Conservation (phyloP, 352 stramenopile genomes). For the Stramenopiles sp. region DNA sequence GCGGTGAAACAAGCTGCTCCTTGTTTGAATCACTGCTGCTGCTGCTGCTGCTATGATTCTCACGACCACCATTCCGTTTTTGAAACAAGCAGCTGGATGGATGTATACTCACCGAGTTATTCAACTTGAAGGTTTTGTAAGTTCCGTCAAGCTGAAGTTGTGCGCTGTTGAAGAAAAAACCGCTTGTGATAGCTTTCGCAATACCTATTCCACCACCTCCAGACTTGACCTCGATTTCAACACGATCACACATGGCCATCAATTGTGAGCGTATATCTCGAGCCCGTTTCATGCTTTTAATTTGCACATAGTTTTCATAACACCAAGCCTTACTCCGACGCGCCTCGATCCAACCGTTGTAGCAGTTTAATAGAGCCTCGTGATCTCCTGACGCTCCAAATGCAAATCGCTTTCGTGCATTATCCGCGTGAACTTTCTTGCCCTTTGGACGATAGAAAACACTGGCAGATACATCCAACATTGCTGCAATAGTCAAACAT, state of each 20-base stretch:
- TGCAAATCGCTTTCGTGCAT: constrained; percentile 91
- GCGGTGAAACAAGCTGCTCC: no score
- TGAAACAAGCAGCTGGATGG: constrained; percentile 85
- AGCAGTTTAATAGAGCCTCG: constrained; percentile 85
- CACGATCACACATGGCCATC: constrained; percentile 89
- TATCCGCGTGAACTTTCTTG: constrained; percentile 93
- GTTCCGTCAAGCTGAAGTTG: constrained; percentile 80
- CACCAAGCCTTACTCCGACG: constrained; percentile 91
- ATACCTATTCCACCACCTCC: constrained; percentile 58
- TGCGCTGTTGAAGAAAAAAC: constrained; percentile 99
- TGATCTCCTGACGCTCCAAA: constrained; percentile 88
- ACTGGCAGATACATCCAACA: constrained; percentile 91
- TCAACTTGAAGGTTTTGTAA: constrained; percentile 98
- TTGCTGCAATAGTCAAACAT: constrained; percentile 86
- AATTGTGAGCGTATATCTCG: constrained; percentile 97
- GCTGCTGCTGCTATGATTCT: no score
- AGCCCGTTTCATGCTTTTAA: constrained; percentile 87
- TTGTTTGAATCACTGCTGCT: no score
- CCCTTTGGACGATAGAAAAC: constrained; percentile 98
- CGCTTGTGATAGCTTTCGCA: constrained; percentile 86
- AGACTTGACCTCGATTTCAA: constrained; percentile 76
- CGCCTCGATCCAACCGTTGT: constrained; percentile 90
- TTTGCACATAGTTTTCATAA: constrained; percentile 87
- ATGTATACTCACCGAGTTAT: constrained; percentile 91
- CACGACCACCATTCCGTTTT: constrained; percentile 58